Base-by-base conservation (phyloP, 1,139 yeast species). In the Yamadazyma triangularis region DNA sequence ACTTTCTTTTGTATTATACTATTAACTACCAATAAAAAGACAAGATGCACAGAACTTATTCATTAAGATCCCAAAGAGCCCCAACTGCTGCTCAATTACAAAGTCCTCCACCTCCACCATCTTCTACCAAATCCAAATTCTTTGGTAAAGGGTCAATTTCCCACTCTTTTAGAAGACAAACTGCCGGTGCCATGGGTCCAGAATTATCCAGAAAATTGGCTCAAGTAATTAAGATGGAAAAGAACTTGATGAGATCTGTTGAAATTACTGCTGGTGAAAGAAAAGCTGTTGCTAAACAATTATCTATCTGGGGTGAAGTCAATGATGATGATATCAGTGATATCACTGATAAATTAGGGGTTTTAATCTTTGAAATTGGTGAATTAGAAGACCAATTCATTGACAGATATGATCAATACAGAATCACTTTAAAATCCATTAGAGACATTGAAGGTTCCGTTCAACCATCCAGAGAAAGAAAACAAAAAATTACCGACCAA, bases 331-430 rank as follows among this genome's bases (percentile, higher is more conserved):
- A 83, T 51, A 86, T 85, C 34, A 73, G 84, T 34, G 94, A 85
- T 59, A 80, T 85, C 42, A 82, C 93, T 42, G 94, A 85, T 60
- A 85, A 85, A 60, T 71, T 84, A 55, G 94, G 94, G 50, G 93
- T 84, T 36, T 67, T 85, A 41, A 72, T 84, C 44, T 82, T 76
- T 57, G 94, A 85, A 61, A 66, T 84, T 55, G 94, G 91, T 63
- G 93, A 83, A 62, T 70, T 83, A 53, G 94, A 85, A 63, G 93
- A 83, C 62, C 89, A 81, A 59, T 85, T 79, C 66, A 83, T 84
- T 50, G 91, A 81, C 66, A 79, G 82, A 62, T 81, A 84, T 58
- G 94, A 85, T 53, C 91, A 82, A 61, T 82, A 83, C 69, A 77
- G 94, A 69, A 74, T 83, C 53, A 82, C 91, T 34, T 64, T 85